These are phyloP conservation scores for Apiospora saccharicola DNA, from an alignment of 2,329 filamentous ascomycete genomes.

Conservation along the genomic window DNA sequence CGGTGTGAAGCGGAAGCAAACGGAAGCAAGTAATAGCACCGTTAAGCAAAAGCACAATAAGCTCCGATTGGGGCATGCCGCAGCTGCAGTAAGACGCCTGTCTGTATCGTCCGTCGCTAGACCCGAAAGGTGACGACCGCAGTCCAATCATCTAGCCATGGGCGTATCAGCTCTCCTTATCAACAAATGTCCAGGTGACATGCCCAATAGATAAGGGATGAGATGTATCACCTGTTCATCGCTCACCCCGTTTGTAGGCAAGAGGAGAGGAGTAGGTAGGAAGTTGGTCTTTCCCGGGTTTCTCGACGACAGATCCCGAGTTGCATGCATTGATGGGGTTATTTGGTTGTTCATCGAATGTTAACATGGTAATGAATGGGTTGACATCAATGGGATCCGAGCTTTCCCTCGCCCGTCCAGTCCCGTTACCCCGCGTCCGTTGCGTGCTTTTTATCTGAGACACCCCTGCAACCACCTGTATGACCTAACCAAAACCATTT, in stretches of 20 bases:
- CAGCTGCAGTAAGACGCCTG: conserved; percentile 18
- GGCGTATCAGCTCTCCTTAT: conserved; percentile 8
- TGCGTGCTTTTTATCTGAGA: conserved; percentile 14
- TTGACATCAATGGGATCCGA: conserved; percentile 15
- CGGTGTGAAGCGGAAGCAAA: neutral
- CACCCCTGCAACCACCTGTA: neutral
- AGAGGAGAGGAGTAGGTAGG: neutral
- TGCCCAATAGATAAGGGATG: neutral
- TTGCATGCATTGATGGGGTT: neutral
- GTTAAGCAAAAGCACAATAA: neutral
- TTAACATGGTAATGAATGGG: conserved; percentile 7
- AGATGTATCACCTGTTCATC: neutral
- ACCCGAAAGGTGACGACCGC: conserved; percentile 1
- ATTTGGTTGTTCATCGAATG: neutral
- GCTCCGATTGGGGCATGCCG: neutral
- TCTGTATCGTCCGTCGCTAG: conserved; percentile 1
- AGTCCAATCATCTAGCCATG: neutral
- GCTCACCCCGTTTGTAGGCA: neutral
- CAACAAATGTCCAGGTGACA: neutral
- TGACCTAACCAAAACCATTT: neutral
- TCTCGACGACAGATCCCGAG: neutral
- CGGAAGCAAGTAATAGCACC: neutral
- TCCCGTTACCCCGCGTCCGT: conserved; percentile 15
- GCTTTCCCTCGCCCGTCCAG: neutral
- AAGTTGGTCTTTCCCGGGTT: neutral